Percentiles rank a stretch among this genome's conserved stretches.
Conservation (phyloP, 2,329 filamentous ascomycete species). For the Aotearoamyces nothofagi region DNA sequence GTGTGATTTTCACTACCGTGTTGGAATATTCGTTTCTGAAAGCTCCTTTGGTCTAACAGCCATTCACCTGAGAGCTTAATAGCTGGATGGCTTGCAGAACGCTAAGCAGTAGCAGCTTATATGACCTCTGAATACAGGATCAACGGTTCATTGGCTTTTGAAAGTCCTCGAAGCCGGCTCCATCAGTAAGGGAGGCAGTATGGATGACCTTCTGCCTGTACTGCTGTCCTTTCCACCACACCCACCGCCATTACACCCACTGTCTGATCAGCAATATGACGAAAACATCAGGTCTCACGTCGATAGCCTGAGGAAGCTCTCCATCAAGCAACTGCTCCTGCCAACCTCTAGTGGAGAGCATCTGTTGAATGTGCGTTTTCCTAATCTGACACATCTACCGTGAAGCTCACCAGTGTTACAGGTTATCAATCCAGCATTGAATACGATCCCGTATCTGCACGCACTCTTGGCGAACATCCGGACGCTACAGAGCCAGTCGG, state of each 20-base stretch:
- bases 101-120: too few relatives aligned
- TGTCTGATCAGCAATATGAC: slow-evolving; percentile 27
- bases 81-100: too few relatives aligned
- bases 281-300: slow-evolving; percentile 24
- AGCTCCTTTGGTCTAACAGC: too few relatives aligned
- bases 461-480: slow-evolving; percentile 33
- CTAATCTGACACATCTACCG: too few relatives aligned
- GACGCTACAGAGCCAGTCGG: slow-evolving; percentile 19
- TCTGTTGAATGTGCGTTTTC: slow-evolving; percentile 21
- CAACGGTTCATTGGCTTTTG: too few relatives aligned
- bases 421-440: slow-evolving; percentile 32
- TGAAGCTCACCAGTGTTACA: too few relatives aligned
- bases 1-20: too few relatives aligned
- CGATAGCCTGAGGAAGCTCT: slow-evolving; percentile 20
- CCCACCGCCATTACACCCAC: slow-evolving; percentile 17
- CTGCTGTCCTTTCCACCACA: slow-evolving; percentile 25
- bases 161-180: too few relatives aligned
- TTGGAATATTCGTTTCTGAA: too few relatives aligned
- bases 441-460: slow-evolving; percentile 43
- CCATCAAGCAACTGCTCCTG: slow-evolving; percentile 19
- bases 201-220: slow-evolving; percentile 21
- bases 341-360: slow-evolving; percentile 19
- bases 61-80: too few relatives aligned
- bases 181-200: too few relatives aligned
- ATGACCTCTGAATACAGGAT: too few relatives aligned